These are phyloP conservation scores for Monosporascus cannonballus DNA, from an alignment of 2,329 filamentous ascomycete genomes.

Conservation along the genomic window DNA sequence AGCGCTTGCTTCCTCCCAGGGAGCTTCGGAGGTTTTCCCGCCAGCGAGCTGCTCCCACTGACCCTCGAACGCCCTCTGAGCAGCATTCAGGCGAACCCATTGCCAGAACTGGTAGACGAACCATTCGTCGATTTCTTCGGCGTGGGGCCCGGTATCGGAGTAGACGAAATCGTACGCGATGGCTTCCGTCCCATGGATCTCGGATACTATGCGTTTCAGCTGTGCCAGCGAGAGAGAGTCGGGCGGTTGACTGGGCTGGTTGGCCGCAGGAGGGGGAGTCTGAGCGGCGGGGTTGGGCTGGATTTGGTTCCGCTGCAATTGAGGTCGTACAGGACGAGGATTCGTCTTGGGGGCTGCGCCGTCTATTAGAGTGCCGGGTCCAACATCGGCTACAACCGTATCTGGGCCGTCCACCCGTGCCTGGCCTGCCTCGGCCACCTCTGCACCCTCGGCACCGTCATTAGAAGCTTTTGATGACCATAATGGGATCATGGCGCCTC, in stretches of 20 bases:
- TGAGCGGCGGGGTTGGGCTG: conserved; percentile 23
- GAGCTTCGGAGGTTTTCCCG: conserved; percentile 35
- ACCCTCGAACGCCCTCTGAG: conserved; percentile 70
- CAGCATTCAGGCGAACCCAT: conserved; percentile 68
- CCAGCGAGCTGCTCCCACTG: conserved; percentile 57
- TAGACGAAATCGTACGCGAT: conserved; percentile 82
- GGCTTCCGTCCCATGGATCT: conserved; percentile 64
- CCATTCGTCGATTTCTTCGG: conserved; percentile 95
- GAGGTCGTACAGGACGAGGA: conserved; percentile 18
- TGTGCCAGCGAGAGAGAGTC: conserved; percentile 74
- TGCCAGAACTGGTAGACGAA: conserved; percentile 89
- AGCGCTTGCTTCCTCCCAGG: conserved; percentile 62
- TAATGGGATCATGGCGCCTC: conserved; percentile 37
- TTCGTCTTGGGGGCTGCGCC: conserved; percentile 8
- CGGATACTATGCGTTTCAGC: conserved; percentile 65
- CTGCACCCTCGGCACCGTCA: conserved; percentile 18
- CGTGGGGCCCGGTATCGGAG: conserved; percentile 64
- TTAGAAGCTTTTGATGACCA: conserved; percentile 33
- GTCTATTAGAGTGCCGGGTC: conserved; percentile 11
- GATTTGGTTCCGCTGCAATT: conserved; percentile 23
- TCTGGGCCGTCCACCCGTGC: conserved; percentile 25
- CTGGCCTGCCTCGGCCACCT: conserved; percentile 5
- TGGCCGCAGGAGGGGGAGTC: conserved; percentile 19
- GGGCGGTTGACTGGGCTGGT: conserved; percentile 35
- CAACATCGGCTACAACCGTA: conserved; percentile 24